Percentiles rank a stretch among this genome's conserved stretches.
These are phyloP conservation scores for Pascua sp. DNA, from an alignment of 1,284 basidiomycete species.

Conservation along the genomic window DNA sequence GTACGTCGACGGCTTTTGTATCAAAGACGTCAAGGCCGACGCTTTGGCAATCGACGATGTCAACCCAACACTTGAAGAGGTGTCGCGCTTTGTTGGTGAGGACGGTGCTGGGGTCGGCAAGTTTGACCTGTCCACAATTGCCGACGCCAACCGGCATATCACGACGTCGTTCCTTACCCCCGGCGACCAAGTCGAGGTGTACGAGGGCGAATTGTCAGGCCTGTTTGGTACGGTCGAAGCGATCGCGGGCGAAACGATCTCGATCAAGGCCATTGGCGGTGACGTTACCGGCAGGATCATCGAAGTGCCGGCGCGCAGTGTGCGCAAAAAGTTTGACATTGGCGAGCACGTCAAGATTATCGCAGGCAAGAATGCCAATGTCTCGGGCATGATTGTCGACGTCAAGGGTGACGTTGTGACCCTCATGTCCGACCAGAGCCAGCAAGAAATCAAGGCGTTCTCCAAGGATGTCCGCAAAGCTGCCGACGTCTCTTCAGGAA, in stretches of 20 bases:
- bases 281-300: constrained; percentile 68
- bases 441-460: constrained; percentile 96
- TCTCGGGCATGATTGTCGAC: constrained; percentile 93
- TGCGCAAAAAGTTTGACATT: constrained; percentile 90
- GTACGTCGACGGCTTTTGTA: constrained; percentile 89
- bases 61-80: constrained; percentile 93
- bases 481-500: constrained; percentile 84
- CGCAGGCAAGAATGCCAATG: constrained; percentile 88
- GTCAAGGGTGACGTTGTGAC: constrained; percentile 89
- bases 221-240: constrained; percentile 88
- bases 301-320: constrained; percentile 81
- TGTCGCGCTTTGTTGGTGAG: constrained; percentile 76
- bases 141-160: constrained; percentile 42
- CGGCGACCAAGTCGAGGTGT: constrained; percentile 95
- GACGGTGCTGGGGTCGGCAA: constrained; percentile 27
- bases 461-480: constrained; percentile 96
- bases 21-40: constrained; percentile 88
- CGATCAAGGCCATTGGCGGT: constrained; percentile 60
- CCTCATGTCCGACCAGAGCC: constrained; percentile 93
- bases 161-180: constrained; percentile 83
- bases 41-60: constrained; percentile 82
- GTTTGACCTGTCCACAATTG: constrained; percentile 45
- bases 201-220: constrained; percentile 93
- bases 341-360: constrained; percentile 99
- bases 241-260: constrained; percentile 81